phyloP scores from a whole-genome alignment of 805 yeast species.

The Starmerella scarabaei region DNA sequence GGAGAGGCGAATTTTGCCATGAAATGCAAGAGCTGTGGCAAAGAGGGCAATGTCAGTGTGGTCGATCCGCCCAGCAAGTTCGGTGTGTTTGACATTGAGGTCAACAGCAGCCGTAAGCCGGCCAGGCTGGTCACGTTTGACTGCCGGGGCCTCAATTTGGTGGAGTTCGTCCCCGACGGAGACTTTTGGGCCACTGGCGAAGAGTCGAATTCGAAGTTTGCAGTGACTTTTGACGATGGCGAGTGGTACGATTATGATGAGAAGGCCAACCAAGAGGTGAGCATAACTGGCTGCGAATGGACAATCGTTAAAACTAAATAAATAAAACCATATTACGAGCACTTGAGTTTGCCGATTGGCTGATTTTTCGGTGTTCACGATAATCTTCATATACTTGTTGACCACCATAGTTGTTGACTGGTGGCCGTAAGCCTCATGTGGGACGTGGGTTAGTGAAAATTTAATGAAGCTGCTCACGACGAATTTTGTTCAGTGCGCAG shows the following conservation, averaged over 20 bases:
- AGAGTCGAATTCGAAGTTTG: conserved; percentile 40
- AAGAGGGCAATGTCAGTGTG: conserved; percentile 27
- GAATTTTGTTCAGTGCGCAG: conserved; percentile 89
- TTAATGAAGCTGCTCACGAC: conserved; percentile 88
- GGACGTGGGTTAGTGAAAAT: background rate
- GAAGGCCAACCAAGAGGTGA: conserved; percentile 62
- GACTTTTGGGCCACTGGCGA: conserved; percentile 31
- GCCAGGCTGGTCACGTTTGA: conserved; percentile 55
- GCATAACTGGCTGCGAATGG: conserved; percentile 64
- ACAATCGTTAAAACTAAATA: conserved; percentile 33
- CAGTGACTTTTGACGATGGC: conserved; percentile 58
- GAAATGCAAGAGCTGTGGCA: conserved; percentile 54
- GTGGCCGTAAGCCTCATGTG: no score
- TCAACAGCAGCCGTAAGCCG: conserved; percentile 29
- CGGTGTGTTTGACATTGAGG: conserved; percentile 29
- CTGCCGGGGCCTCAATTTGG: conserved; percentile 70
- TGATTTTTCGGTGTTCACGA: background rate
- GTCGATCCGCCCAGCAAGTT: conserved; percentile 19
- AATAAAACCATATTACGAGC: background rate
- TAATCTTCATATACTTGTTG: no score
- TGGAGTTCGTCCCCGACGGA: conserved; percentile 47
- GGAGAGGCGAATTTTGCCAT: conserved; percentile 79
- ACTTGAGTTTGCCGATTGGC: background rate
- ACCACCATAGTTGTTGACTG: no score
- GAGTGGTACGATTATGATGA: conserved; percentile 98